Conservation (phyloP, 257 asterid genomes). For the Solanum dulcamara region DNA sequence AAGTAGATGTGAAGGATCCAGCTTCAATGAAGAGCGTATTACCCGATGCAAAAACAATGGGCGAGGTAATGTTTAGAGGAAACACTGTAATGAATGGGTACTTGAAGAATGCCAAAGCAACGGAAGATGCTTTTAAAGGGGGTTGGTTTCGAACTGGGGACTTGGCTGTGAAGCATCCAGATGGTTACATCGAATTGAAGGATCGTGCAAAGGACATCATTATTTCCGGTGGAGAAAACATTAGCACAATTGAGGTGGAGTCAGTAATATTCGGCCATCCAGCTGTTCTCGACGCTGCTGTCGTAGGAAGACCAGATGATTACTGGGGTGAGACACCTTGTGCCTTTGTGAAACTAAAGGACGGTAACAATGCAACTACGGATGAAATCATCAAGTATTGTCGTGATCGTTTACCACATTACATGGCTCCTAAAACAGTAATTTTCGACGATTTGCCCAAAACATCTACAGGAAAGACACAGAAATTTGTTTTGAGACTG, state of each 20-base stretch:
- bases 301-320: neutral
- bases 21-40: neutral
- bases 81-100: neutral
- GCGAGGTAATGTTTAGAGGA: constrained; percentile 1
- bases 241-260: neutral
- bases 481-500: neutral
- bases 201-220: constrained; percentile 3
- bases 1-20: neutral
- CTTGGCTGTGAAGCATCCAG: neutral
- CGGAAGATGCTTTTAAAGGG: neutral
- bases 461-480: neutral
- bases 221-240: neutral
- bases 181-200: constrained; percentile 6
- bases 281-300: neutral
- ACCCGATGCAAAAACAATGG: neutral
- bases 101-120: neutral
- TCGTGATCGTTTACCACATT: neutral
- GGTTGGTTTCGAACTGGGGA: constrained; percentile 4
- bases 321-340: neutral
- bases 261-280: neutral
- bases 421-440: neutral
- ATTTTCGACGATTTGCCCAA: neutral
- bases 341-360: neutral
- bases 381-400: neutral
- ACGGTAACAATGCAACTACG: neutral